Conservation (phyloP, 805 yeast genomes). For the Geotrichum ghanense region DNA sequence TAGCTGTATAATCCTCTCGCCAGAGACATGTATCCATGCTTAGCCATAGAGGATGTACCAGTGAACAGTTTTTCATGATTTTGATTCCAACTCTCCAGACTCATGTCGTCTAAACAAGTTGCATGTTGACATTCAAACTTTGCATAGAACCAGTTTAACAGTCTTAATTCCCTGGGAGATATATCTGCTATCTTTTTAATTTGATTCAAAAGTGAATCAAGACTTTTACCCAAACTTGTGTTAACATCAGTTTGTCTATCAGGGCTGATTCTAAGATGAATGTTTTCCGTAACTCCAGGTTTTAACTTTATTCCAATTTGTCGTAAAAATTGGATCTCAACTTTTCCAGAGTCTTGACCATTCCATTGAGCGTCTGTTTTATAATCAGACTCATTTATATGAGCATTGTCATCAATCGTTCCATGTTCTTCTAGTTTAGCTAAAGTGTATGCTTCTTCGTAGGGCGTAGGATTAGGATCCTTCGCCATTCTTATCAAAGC, state of each 20-base stretch:
- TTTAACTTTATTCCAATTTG: slow-evolving; percentile 19
- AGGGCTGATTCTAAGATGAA: slow-evolving; percentile 20
- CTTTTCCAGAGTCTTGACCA: slow-evolving; percentile 15
- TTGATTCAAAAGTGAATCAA: slow-evolving; percentile 25
- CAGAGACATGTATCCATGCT: slow-evolving; percentile 26
- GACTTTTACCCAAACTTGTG: slow-evolving; percentile 28
- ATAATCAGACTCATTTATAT: slow-evolving; percentile 11
- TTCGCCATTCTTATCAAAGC: slow-evolving; percentile 27
- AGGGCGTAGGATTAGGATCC: slow-evolving; percentile 26
- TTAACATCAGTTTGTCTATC: slow-evolving; percentile 25
- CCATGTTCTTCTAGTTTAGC: slow-evolving; percentile 28
- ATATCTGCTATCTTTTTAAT: slow-evolving; percentile 23
- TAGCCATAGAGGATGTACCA: slow-evolving; percentile 29
- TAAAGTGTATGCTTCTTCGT: slow-evolving; percentile 25
- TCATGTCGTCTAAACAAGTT: slow-evolving; percentile 23
- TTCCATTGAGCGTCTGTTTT: slow-evolving; percentile 15
- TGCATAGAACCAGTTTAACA: slow-evolving; percentile 31
- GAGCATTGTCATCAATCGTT: slow-evolving; percentile 17
- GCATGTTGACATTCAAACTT: slow-evolving; percentile 30
- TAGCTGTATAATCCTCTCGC: slow-evolving; percentile 27
- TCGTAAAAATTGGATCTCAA: slow-evolving; percentile 20
- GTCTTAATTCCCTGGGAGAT: slow-evolving; percentile 24
- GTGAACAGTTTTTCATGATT: slow-evolving; percentile 30
- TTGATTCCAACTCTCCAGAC: slow-evolving; percentile 31
- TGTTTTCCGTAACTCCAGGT: slow-evolving; percentile 4